These are phyloP conservation scores for Lanmaoa pseudosensibilis DNA, from an alignment of 768 basidiomycete genomes.

Conservation along the genomic window DNA sequence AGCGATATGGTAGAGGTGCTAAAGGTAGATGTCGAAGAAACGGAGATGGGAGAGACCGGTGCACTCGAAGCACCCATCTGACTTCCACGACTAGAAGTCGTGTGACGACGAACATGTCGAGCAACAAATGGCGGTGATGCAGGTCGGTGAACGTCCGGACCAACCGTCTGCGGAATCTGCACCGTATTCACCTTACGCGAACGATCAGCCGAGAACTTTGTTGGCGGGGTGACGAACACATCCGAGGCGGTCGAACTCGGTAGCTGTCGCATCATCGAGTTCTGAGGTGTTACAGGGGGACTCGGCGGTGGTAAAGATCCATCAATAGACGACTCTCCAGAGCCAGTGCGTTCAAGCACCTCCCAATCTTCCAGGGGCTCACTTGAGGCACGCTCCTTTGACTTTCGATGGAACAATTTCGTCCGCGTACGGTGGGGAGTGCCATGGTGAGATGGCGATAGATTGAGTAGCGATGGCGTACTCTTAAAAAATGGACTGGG, in stretches of 20 bases:
- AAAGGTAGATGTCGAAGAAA: constrained; percentile 29
- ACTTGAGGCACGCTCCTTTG: constrained; percentile 35
- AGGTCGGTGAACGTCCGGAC: constrained; percentile 22
- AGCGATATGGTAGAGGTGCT: constrained; percentile 20
- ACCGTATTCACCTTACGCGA: constrained; percentile 27
- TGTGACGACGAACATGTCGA: constrained; percentile 35
- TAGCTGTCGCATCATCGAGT: constrained; percentile 10
- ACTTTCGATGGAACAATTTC: constrained; percentile 36
- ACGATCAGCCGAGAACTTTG: constrained; percentile 13
- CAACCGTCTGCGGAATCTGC: constrained; percentile 21
- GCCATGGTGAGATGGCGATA: constrained; percentile 35
- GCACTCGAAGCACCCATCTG: constrained; percentile 32
- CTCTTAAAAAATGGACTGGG: constrained; percentile 38
- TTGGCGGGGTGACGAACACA: constrained; percentile 16
- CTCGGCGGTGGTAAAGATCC: constrained; percentile 22
- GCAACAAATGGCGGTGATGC: constrained; percentile 35
- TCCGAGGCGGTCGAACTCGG: constrained; percentile 11
- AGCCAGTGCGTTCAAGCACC: constrained; percentile 30
- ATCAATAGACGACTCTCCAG: constrained; percentile 26
- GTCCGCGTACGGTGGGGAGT: constrained; percentile 29
- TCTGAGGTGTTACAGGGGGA: constrained; percentile 26
- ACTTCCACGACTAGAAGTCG: constrained; percentile 32
- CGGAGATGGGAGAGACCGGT: constrained; percentile 33
- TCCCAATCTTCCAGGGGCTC: constrained; percentile 37
- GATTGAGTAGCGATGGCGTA: constrained; percentile 31